These are phyloP conservation scores for Polychaeton citri DNA, from an alignment of 2,329 filamentous ascomycete genomes.

Conservation along the genomic window DNA sequence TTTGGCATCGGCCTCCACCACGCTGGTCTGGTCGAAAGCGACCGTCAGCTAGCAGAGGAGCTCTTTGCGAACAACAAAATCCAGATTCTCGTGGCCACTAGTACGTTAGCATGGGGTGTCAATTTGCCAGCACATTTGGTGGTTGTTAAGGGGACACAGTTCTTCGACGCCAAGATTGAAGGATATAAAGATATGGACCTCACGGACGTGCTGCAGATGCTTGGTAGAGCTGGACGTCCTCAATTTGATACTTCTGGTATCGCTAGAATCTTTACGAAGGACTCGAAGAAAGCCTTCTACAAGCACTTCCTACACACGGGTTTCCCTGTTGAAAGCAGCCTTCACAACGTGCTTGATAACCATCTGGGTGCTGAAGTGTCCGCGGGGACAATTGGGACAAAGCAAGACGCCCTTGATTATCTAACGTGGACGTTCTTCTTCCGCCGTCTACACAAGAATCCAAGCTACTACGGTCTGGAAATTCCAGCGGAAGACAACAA, in stretches of 20 bases:
- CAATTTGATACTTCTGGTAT: constrained; percentile 96
- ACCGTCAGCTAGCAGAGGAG: constrained; percentile 83
- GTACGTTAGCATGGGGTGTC: constrained; percentile 94
- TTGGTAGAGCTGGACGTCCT: constrained; percentile 85
- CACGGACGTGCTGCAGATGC: constrained; percentile 95
- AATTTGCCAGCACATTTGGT: constrained; percentile 94
- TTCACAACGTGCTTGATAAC: constrained; percentile 94
- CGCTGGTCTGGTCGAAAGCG: constrained; percentile 88
- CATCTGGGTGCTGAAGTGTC: constrained; percentile 92
- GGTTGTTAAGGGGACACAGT: constrained; percentile 95
- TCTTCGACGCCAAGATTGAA: constrained; percentile 94
- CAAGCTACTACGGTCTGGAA: constrained; percentile 91
- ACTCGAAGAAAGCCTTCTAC: constrained; percentile 97
- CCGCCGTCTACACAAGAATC: constrained; percentile 90
- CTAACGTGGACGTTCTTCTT: constrained; percentile 99
- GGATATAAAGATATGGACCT: constrained; percentile 98
- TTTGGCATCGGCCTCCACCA: constrained; percentile 97
- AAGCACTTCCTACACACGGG: constrained; percentile 98
- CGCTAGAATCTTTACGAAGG: constrained; percentile 92
- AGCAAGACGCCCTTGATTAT: constrained; percentile 95
- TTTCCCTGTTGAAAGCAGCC: constrained; percentile 90
- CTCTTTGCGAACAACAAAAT: constrained; percentile 97
- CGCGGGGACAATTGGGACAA: constrained; percentile 80
- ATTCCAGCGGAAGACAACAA: constrained; percentile 89
- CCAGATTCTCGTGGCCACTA: constrained; percentile 89